Evolutionary conservation across 306 rosid genomes (phyloP).

Genomic region (Malus orientalis): DNA sequence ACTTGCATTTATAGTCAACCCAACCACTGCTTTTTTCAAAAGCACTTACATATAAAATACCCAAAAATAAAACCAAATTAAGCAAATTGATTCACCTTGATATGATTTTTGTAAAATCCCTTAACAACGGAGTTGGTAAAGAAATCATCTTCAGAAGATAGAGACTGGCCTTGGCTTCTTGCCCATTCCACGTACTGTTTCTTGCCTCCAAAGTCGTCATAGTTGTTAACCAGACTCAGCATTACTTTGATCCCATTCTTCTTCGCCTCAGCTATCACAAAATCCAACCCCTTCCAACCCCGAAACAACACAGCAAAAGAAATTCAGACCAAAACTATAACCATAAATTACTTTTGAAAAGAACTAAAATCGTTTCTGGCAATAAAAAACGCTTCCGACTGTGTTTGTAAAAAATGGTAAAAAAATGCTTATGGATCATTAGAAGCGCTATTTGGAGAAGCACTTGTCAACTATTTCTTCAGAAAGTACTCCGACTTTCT

Average conservation of each 20-base stretch:
- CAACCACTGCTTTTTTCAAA: not conserved
- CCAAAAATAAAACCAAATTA: not conserved
- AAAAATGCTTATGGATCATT: no score
- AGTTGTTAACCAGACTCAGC: conserved; percentile 82
- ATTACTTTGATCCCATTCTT: conserved; percentile 68
- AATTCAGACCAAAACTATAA: not conserved
- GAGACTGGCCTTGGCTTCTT: conserved; percentile 60
- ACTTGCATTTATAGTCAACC: not conserved
- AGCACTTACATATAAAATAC: not conserved
- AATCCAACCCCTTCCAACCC: conserved; percentile 74
- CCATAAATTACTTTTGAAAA: no score
- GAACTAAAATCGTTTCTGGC: no score
- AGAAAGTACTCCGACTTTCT: no score
- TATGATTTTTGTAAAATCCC: conserved; percentile 75
- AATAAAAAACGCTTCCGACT: not conserved
- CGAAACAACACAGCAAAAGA: not conserved
- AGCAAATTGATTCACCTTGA: conserved; percentile 39
- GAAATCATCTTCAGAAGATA: conserved; percentile 75
- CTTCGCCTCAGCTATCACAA: conserved; percentile 58
- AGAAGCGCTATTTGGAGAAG: not conserved
- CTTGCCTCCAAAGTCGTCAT: conserved; percentile 67
- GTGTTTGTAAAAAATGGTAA: no score
- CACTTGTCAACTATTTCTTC: not conserved
- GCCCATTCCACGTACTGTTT: conserved; percentile 96
- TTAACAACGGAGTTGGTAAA: conserved; percentile 56